A percentile compares a stretch with the other conserved stretches of the same genome.
These are phyloP conservation scores for Kodamaea restingae DNA, from an alignment of 805 yeast species.

Conservation along the genomic window DNA sequence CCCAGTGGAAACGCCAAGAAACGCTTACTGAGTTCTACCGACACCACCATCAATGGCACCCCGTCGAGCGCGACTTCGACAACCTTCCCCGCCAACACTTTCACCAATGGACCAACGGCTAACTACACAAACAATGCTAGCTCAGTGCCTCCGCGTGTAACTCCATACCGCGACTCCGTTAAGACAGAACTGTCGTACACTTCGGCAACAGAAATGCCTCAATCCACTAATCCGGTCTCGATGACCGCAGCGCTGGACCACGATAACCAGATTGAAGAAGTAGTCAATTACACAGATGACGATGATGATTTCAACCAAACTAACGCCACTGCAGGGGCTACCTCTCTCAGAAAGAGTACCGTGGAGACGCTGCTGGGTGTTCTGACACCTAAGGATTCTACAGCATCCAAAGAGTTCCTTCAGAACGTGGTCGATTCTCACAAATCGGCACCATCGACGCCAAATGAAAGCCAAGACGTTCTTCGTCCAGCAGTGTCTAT, in stretches of 20 bases:
- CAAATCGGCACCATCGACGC: conserved; percentile 15
- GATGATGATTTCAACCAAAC: conserved; percentile 14
- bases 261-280: conserved; percentile 32
- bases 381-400: neutral
- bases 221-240: no score
- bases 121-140: conserved; percentile 1
- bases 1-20: neutral
- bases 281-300: conserved; percentile 37
- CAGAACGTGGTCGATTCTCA: neutral
- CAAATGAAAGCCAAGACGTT: conserved; percentile 2
- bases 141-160: conserved; percentile 13
- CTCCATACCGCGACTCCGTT: conserved; percentile 2
- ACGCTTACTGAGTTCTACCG: neutral
- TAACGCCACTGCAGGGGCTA: conserved; percentile 1
- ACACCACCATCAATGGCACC: neutral
- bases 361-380: neutral
- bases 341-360: conserved; percentile 11
- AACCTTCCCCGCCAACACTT: neutral
- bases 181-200: conserved; percentile 13
- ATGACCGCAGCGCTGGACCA: conserved; percentile 1
- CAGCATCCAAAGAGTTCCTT: conserved; percentile 5
- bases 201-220: no score
- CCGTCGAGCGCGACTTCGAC: neutral
- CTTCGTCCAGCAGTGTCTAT: conserved; percentile 17
- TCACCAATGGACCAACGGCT: neutral